Evolutionary conservation across 2,329 filamentous ascomycete species (phyloP).

Genomic region (Fusarium praegraminearum): DNA sequence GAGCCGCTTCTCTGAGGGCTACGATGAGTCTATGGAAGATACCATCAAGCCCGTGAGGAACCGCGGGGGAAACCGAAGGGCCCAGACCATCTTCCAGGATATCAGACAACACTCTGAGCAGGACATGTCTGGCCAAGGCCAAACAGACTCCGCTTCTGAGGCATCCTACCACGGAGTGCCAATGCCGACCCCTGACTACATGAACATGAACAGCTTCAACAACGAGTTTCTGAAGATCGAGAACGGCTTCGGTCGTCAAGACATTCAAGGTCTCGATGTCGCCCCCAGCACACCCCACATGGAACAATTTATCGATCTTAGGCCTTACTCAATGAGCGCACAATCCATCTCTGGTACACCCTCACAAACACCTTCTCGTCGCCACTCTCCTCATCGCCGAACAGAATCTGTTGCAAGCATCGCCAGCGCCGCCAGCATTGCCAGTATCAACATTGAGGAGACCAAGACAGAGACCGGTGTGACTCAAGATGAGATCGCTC

Average conservation of each 20-base stretch:
- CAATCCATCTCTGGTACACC: slow-evolving; percentile 35
- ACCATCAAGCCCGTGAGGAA: slow-evolving; percentile 69
- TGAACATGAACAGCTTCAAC: slow-evolving; percentile 64
- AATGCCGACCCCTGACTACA: slow-evolving; percentile 68
- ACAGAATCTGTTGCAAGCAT: slow-evolving; percentile 71
- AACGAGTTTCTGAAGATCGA: slow-evolving; percentile 59
- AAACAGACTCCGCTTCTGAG: slow-evolving; percentile 63
- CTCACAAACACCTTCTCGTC: slow-evolving; percentile 37
- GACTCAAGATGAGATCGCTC: slow-evolving; percentile 83
- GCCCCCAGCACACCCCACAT: slow-evolving; percentile 65
- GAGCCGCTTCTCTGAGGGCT: slow-evolving; percentile 68
- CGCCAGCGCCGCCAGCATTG: slow-evolving; percentile 69
- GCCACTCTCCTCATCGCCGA: slow-evolving; percentile 60
- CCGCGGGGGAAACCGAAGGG: slow-evolving; percentile 56
- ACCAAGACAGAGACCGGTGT: slow-evolving; percentile 84
- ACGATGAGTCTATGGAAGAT: slow-evolving; percentile 75
- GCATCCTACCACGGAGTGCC: slow-evolving; percentile 61
- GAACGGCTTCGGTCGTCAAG: slow-evolving; percentile 51
- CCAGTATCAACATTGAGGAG: slow-evolving; percentile 73
- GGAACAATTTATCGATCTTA: slow-evolving; percentile 57
- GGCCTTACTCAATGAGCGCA: slow-evolving; percentile 44
- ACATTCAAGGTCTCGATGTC: slow-evolving; percentile 56
- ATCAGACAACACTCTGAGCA: slow-evolving; percentile 69
- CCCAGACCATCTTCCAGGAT: slow-evolving; percentile 68
- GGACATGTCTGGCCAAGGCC: slow-evolving; percentile 66